A percentile compares a stretch with the other conserved stretches of the same genome.
Evolutionary conservation across 768 basidiomycete genomes (phyloP).

Genomic region (Auriculariales sp.): DNA sequence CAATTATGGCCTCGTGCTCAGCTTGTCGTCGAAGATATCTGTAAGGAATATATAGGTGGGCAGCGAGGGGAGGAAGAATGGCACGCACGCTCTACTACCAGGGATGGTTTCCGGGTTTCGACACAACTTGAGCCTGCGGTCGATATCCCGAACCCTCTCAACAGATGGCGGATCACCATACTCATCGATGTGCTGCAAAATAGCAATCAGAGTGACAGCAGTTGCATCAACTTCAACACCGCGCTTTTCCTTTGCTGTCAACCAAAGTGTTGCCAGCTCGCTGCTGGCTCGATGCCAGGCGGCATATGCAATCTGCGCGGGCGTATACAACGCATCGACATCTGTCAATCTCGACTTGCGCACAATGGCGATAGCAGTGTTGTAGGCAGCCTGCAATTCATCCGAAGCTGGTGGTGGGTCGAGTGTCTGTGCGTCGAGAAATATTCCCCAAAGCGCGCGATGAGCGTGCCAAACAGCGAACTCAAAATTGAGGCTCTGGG

Average conservation of each 20-base stretch:
- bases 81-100: constrained; percentile 68
- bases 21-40: background rate
- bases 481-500: constrained; percentile 88
- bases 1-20: background rate
- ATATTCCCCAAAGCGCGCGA: constrained; percentile 75
- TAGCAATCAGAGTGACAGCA: constrained; percentile 19
- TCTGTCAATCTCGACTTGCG: constrained; percentile 80
- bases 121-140: constrained; percentile 72
- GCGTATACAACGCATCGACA: constrained; percentile 79
- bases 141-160: constrained; percentile 77
- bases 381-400: constrained; percentile 42
- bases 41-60: background rate
- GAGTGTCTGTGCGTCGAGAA: constrained; percentile 73
- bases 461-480: constrained; percentile 90
- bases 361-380: constrained; percentile 49
- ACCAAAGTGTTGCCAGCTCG: constrained; percentile 47
- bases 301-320: constrained; percentile 86
- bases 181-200: constrained; percentile 37
- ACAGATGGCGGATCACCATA: constrained; percentile 58
- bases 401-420: constrained; percentile 13
- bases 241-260: constrained; percentile 28
- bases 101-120: constrained; percentile 93
- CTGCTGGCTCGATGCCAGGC: constrained; percentile 54
- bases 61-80: background rate
- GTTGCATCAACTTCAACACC: background rate